These are phyloP conservation scores for Cucurbita maxima DNA, from an alignment of 306 rosid genomes.

Conservation along the genomic window DNA sequence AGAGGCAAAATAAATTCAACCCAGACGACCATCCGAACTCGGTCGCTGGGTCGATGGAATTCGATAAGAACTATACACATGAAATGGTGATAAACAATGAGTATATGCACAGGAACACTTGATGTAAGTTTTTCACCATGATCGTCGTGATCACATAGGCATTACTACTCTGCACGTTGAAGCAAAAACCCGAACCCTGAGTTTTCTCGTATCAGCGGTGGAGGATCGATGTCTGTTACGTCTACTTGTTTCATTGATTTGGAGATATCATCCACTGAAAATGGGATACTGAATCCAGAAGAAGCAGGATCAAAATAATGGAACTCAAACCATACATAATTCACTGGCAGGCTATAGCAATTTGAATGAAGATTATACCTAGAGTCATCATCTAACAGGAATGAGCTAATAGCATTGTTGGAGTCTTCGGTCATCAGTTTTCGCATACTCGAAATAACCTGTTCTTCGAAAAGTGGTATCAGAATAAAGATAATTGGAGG, in stretches of 20 bases:
- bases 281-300: constrained; percentile 68
- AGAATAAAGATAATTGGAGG: background rate
- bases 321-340: background rate
- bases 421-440: constrained; percentile 90
- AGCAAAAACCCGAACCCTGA: constrained; percentile 90
- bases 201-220: constrained; percentile 90
- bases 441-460: constrained; percentile 92
- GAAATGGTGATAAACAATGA: constrained; percentile 15
- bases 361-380: constrained; percentile 32
- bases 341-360: background rate
- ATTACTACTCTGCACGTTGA: constrained; percentile 74
- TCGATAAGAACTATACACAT: constrained; percentile 45
- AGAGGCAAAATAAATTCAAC: constrained; percentile 48
- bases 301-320: background rate
- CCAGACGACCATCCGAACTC: constrained; percentile 52
- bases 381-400: constrained; percentile 92
- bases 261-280: constrained; percentile 94
- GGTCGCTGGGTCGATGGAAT: constrained; percentile 24
- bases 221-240: constrained; percentile 86
- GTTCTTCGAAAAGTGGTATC: constrained; percentile 5
- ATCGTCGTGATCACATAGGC: background rate
- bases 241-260: constrained; percentile 89
- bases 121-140: constrained; percentile 11
- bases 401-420: constrained; percentile 80
- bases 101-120: constrained; percentile 52